A percentile compares a stretch with the other conserved stretches of the same genome.
phyloP scores from a whole-genome alignment of 306 rosid genomes.

The Quercus engelmannii region DNA sequence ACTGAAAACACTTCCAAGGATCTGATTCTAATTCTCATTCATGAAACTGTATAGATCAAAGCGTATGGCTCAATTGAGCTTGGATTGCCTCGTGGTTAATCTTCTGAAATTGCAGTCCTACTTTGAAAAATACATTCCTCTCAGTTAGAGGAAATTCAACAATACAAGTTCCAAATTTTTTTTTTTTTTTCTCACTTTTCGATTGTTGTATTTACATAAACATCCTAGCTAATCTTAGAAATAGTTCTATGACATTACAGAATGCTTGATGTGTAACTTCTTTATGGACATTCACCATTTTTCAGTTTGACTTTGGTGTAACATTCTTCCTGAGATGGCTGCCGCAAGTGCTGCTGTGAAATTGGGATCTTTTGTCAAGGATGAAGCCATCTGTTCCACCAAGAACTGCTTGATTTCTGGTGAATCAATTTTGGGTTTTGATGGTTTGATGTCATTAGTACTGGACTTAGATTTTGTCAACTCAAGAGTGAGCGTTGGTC shows the following conservation, averaged over 20 bases:
- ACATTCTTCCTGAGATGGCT: conserved; percentile 80
- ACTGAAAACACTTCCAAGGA: too few relatives aligned
- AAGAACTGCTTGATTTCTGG: conserved; percentile 54
- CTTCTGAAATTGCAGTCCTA: conserved; percentile 8
- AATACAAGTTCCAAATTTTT: conserved; percentile 7
- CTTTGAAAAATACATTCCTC: conserved; percentile 21
- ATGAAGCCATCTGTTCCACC: conserved; percentile 95
- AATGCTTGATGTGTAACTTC: conserved; percentile 13
- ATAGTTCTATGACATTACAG: conserved; percentile 9
- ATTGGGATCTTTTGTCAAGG: conserved; percentile 87
- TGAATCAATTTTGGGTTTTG: conserved; percentile 42
- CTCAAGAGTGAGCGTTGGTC: conserved; percentile 57
- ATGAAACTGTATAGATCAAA: background rate
- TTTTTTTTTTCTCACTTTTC: conserved; percentile 1
- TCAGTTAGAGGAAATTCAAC: conserved; percentile 27
- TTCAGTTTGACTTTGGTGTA: conserved; percentile 33
- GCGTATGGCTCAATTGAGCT: background rate
- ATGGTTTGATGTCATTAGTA: conserved; percentile 25
- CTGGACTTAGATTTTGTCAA: conserved; percentile 48
- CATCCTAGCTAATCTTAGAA: conserved; percentile 28
- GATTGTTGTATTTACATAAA: conserved; percentile 62
- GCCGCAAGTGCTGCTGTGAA: conserved; percentile 93
- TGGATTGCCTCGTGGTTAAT: conserved; percentile 12
- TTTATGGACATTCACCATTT: conserved; percentile 22
- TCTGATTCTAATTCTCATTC: background rate